Conservation (phyloP, 768 basidiomycete genomes). For the Macrolepiota albuminosa region DNA sequence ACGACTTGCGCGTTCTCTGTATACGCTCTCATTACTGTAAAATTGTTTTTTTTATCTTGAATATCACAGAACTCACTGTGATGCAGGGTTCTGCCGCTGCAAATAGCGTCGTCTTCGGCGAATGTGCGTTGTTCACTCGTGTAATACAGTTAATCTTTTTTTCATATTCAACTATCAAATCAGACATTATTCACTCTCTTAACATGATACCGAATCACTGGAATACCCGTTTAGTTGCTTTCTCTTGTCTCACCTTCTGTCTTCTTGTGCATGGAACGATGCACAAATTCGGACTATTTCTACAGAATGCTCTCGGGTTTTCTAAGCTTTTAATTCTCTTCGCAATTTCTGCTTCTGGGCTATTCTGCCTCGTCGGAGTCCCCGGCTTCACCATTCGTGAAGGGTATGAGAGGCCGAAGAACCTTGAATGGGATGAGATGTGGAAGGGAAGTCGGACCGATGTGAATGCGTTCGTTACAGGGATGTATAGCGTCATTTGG, state of each 20-base stretch:
- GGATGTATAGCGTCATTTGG: slow-evolving; percentile 72
- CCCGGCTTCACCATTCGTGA: slow-evolving; percentile 45
- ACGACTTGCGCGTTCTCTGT: slow-evolving; percentile 53
- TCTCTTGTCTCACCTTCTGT: slow-evolving; percentile 52
- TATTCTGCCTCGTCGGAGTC: slow-evolving; percentile 44
- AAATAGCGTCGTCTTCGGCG: slow-evolving; percentile 63
- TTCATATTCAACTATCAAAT: not conserved
- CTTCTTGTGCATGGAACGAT: slow-evolving; percentile 52
- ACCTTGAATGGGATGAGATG: slow-evolving; percentile 53
- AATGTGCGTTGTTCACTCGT: slow-evolving; percentile 43
- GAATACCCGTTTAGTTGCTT: slow-evolving; percentile 48
- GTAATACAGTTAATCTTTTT: not conserved
- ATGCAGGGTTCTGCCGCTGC: slow-evolving; percentile 59
- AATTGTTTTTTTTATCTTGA: slow-evolving; percentile 12
- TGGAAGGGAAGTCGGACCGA: slow-evolving; percentile 60
- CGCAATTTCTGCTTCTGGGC: slow-evolving; percentile 47
- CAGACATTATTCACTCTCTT: slow-evolving; percentile 59
- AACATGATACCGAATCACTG: slow-evolving; percentile 37
- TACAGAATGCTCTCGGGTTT: slow-evolving; percentile 60
- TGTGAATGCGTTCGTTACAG: slow-evolving; percentile 56
- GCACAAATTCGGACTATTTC: slow-evolving; percentile 48
- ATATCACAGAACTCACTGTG: slow-evolving; percentile 29
- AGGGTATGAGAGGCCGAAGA: slow-evolving; percentile 49
- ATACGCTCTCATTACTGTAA: slow-evolving; percentile 36
- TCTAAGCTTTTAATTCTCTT: slow-evolving; percentile 57